Base-by-base conservation (phyloP, 169 alveolate genomes). In the Plasmodium malariae region DNA sequence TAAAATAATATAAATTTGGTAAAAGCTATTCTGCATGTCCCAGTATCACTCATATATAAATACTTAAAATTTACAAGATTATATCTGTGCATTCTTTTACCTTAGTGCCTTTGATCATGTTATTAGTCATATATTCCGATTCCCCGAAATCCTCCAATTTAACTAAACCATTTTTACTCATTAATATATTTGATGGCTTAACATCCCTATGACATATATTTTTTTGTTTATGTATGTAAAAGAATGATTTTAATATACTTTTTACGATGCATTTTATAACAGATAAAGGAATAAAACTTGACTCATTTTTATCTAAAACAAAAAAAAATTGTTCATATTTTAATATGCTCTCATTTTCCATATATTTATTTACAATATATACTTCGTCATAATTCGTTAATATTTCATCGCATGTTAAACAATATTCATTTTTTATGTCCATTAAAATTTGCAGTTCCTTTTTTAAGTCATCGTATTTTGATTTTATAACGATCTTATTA, bases 61-160 rank as follows among this genome's bases (percentile, higher is more conserved):
- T n/a, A n/a, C n/a, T n/a, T n/a, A n/a, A n/a, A n/a, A n/a, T n/a
- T n/a, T n/a, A n/a, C n/a, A n/a, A n/a, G n/a, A n/a, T n/a, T n/a
- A n/a, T n/a, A n/a, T n/a, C n/a, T n/a, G n/a, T n/a, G n/a, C n/a
- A n/a, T n/a, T n/a, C n/a, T n/a, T n/a, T 54, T 34, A 76, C 89
- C 76, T 49, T 76, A 32, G 89, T 62, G 6, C 89, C 89, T 24
- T 34, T 49, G 3, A 76, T 63, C 36, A 30, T 55, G 21, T 69
- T 67, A 69, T 76, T 19, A 36, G 21, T 11, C 85, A 76, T 76
- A 40, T 76, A 76, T 55, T 76, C 60, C 30, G 89, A 76, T 36
- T 76, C 89, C 4, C 98, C 98, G 89, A 95, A 96, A 87, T 96
- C 98, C 1, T 97, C 97, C 54, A 96, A 80, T 74, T 96, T 96